Conservation (phyloP, 1,284 basidiomycete genomes). For the Exsudoporus floridanus region DNA sequence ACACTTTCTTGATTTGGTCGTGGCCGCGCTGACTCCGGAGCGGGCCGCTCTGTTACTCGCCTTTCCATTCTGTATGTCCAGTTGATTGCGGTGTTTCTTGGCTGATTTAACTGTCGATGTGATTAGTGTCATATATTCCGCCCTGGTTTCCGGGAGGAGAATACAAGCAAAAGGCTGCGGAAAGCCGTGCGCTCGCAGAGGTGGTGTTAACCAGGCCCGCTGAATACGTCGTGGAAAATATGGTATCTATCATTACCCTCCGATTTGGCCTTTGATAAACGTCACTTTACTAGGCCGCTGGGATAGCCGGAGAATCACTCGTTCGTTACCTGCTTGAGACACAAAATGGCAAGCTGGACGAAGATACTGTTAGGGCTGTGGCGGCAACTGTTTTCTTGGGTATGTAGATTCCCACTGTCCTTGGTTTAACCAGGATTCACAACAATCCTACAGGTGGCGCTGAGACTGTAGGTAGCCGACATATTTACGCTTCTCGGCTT, state of each 20-base stretch:
- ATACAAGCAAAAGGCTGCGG: constrained; percentile 29
- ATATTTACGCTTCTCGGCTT: background rate
- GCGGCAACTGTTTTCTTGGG: constrained; percentile 30
- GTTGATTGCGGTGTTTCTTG: constrained; percentile 14
- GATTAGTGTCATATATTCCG: constrained; percentile 33
- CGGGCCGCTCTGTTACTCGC: constrained; percentile 20
- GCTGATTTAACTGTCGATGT: constrained; percentile 15
- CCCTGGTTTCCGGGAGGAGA: constrained; percentile 39
- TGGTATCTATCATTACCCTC: constrained; percentile 25
- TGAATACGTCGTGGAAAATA: constrained; percentile 31
- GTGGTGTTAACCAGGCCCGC: constrained; percentile 33
- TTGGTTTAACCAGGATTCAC: background rate
- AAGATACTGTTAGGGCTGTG: constrained; percentile 24
- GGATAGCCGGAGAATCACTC: constrained; percentile 24
- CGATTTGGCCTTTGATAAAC: background rate
- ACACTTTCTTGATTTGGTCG: constrained; percentile 14
- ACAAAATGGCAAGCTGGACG: background rate
- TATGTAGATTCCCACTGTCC: background rate
- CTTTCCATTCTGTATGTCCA: constrained; percentile 29
- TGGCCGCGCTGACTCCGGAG: constrained; percentile 23
- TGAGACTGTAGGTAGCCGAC: constrained; percentile 29
- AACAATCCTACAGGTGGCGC: constrained; percentile 21
- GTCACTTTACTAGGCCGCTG: constrained; percentile 13
- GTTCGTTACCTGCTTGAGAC: constrained; percentile 22
- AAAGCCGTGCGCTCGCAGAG: constrained; percentile 27